Evolutionary conservation across 352 stramenopile species (phyloP), one percentile per base, ranked within the genome.

Genomic region (Hyaloperonospora brassicae): DNA sequence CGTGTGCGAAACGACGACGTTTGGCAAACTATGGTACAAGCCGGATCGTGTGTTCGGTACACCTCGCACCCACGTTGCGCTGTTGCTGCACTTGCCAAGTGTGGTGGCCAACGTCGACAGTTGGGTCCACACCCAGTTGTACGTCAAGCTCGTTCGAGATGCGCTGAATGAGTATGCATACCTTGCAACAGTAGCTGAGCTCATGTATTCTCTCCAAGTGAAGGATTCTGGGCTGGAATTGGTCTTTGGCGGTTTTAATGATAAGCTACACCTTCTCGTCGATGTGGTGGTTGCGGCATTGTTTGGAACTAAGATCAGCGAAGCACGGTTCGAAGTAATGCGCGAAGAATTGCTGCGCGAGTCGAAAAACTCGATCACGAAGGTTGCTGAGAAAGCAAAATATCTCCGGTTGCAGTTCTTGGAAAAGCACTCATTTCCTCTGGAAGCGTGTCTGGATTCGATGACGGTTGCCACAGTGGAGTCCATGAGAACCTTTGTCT

Each of bases 111-210:
- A 49, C 31, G 64, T 72, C 0, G 45, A 68, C 12, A 65, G 73
- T 43, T 72, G 73, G 50, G 62, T 77, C 2, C 57, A 71, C 21
- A 73, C 69, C 2, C 73, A 85, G 25, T 48, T 90, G 31, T 89
- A 79, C 34, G 63, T 84, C 17, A 83, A 82, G 50, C 43, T 87
- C 25, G 72, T 88, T 25, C 62, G 71, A 5, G 80, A 90, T 41
- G 72, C 73, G 8, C 60, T 90, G 11, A 84, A 85, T 47, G 80
- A 86, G 47, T 86, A 86, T 47, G 70, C 80, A 11, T 90, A 90
- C 60, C 70, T 86, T 9, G 80, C 80, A 5, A 83, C 82, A 45
- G 78, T 88, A 27, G 79, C 80, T 0, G 75, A 87, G 52, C 66
- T 88, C 34, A 82, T 70, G 59, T 90, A 87, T 57, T 83, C 72